Percentiles rank a stretch among this genome's conserved stretches.
Conservation (phyloP, 306 rosid genomes). For the Dalbergia cultrata region DNA sequence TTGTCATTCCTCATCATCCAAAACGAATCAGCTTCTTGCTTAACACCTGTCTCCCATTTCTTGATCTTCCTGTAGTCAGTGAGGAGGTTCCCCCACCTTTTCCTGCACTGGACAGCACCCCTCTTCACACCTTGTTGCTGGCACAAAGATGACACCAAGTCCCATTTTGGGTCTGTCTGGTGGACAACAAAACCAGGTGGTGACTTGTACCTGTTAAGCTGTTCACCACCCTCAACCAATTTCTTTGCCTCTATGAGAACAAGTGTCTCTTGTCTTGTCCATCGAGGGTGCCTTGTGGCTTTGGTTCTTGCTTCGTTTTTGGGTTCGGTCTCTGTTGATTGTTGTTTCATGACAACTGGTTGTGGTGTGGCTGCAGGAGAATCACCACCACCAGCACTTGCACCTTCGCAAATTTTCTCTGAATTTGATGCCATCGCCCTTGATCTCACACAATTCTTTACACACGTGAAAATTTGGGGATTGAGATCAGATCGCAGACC, state of each 20-base stretch:
- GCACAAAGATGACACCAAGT: slow-evolving; percentile 54
- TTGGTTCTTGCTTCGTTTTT: slow-evolving; percentile 40
- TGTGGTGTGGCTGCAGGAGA: slow-evolving; percentile 30
- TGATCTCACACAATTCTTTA: slow-evolving; percentile 17
- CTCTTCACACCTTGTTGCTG: slow-evolving; percentile 59
- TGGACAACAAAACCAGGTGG: slow-evolving; percentile 16
- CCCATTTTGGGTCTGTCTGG: slow-evolving; percentile 58
- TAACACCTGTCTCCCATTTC: slow-evolving; percentile 51
- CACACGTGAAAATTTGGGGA: slow-evolving; percentile 25
- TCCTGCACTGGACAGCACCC: slow-evolving; percentile 60
- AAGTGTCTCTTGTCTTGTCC: slow-evolving; percentile 61
- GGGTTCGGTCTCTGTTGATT: slow-evolving; percentile 25
- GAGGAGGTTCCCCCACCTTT: slow-evolving; percentile 64
- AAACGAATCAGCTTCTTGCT: slow-evolving; percentile 51
- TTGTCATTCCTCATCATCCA: slow-evolving; percentile 61
- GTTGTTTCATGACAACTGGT: slow-evolving; percentile 30
- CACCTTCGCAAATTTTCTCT: slow-evolving; percentile 43
- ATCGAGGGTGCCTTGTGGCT: slow-evolving; percentile 62
- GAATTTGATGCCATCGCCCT: slow-evolving; percentile 44
- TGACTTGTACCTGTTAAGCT: slow-evolving; percentile 30
- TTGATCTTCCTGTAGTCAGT: slow-evolving; percentile 64
- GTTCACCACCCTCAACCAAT: slow-evolving; percentile 53
- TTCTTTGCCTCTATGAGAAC: slow-evolving; percentile 62
- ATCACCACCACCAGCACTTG: not conserved
- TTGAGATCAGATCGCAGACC: slow-evolving; percentile 19